Percentiles rank a stretch among this genome's conserved stretches.
Conservation (phyloP, 805 yeast genomes). For the Scheffersomyces lignosus region DNA sequence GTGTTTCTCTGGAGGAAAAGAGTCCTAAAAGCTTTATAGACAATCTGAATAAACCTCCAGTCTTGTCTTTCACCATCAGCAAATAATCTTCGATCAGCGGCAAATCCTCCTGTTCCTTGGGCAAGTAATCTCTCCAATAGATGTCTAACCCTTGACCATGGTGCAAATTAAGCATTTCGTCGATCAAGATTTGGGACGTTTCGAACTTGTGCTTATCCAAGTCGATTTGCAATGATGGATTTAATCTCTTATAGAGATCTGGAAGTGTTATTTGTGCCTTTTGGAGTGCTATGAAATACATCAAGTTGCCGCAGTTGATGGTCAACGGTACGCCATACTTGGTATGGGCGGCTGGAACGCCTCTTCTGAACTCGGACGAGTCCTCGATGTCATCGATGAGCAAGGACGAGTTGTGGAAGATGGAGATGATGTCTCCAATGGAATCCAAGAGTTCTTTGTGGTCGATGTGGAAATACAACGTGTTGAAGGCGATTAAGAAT, state of each 20-base stretch:
- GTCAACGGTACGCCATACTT: conserved; percentile 78
- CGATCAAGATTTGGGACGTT: conserved; percentile 48
- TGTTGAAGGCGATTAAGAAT: conserved; percentile 35
- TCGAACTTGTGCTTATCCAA: conserved; percentile 22
- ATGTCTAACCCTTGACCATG: conserved; percentile 89
- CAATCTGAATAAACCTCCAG: conserved; percentile 85
- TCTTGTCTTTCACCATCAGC: conserved; percentile 79
- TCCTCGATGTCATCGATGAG: conserved; percentile 89
- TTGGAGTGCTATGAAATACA: conserved; percentile 72
- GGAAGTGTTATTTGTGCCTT: conserved; percentile 30
- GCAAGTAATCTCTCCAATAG: conserved; percentile 72
- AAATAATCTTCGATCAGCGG: conserved; percentile 51
- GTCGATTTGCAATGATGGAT: conserved; percentile 15
- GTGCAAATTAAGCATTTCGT: conserved; percentile 79
- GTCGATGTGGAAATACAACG: conserved; percentile 29
- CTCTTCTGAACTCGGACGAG: conserved; percentile 66
- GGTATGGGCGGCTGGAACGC: conserved; percentile 75
- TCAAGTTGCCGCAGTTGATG: conserved; percentile 78
- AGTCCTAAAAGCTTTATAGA: conserved; percentile 64
- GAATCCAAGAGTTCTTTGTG: conserved; percentile 19
- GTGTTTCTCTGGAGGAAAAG: conserved; percentile 11
- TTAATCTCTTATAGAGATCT: conserved; percentile 4
- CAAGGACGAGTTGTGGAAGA: conserved; percentile 33
- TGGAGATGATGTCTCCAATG: conserved; percentile 30
- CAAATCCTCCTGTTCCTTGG: conserved; percentile 9